Conservation (phyloP, 257 asterid species). For the Capsicum chinense region DNA sequence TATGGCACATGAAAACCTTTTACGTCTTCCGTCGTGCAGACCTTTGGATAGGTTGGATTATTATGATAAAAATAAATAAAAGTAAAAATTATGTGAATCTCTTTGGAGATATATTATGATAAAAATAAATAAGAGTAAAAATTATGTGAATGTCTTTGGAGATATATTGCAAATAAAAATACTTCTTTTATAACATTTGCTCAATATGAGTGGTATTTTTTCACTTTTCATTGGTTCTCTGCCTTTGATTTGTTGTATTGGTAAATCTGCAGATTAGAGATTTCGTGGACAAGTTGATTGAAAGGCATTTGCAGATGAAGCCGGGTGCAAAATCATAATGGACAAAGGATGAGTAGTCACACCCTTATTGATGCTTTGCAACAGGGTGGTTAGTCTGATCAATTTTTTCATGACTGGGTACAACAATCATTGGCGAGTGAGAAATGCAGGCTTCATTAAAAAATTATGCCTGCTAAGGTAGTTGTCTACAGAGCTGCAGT, state of each 20-base stretch:
- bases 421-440: conserved; percentile 15
- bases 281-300: conserved; percentile 90
- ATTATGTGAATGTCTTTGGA: conserved; percentile 16
- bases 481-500: conserved; percentile 12
- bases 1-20: background rate
- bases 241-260: background rate
- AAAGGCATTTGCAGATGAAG: conserved; percentile 74
- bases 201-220: conserved; percentile 15
- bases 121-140: background rate
- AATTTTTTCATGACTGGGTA: conserved; percentile 9
- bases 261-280: conserved; percentile 80
- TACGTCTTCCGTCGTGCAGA: background rate
- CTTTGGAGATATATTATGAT: background rate
- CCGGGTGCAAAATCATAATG: conserved; percentile 61
- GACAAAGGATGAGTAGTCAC: conserved; percentile 24
- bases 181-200: background rate
- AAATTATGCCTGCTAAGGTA: background rate
- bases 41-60: conserved; percentile 6
- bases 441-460: background rate
- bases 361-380: conserved; percentile 31
- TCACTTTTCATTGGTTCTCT: conserved; percentile 17
- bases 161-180: background rate
- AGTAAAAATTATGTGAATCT: background rate
- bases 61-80: background rate
- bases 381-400: conserved; percentile 33